Percentiles rank a stretch among this genome's conserved stretches.
Conservation (phyloP, 139 green algal species). For the Chlamydomonas eustigma region DNA sequence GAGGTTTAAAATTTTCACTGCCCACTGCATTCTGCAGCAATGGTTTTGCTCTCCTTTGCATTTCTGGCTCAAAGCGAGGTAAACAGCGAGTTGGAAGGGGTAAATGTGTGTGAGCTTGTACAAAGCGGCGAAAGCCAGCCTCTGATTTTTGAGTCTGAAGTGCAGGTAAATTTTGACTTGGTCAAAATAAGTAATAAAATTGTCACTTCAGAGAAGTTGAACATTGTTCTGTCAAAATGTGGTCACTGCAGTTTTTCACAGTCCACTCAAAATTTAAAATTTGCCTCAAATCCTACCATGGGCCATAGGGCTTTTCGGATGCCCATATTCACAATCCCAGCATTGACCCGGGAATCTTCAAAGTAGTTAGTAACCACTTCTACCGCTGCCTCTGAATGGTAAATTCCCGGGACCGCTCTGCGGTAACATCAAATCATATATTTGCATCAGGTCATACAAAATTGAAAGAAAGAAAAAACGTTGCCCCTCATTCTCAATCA, state of each 20-base stretch:
- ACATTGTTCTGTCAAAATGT: no score
- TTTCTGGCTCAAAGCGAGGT: neutral
- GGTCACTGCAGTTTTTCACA: neutral
- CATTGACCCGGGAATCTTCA: constrained; percentile 57
- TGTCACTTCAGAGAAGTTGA: no score
- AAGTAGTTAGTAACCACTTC: constrained; percentile 70
- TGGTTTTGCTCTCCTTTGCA: no score
- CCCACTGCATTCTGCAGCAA: no score
- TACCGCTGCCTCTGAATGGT: constrained; percentile 22
- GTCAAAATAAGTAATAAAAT: no score
- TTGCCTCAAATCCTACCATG: constrained; percentile 27
- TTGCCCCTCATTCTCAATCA: no score
- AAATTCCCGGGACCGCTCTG: constrained; percentile 12
- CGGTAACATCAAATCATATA: no score
- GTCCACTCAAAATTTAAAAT: neutral
- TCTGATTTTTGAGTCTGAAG: constrained; percentile 8
- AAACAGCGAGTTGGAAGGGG: neutral
- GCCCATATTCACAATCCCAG: constrained; percentile 64
- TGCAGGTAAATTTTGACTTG: no score
- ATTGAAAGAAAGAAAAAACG: no score
- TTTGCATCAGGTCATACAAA: no score
- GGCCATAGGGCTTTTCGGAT: constrained; percentile 70
- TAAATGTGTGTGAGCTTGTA: neutral
- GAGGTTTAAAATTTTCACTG: no score
- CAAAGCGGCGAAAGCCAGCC: neutral